phyloP scores from a whole-genome alignment of 2,329 filamentous ascomycete species.

The Phoma sp. region DNA sequence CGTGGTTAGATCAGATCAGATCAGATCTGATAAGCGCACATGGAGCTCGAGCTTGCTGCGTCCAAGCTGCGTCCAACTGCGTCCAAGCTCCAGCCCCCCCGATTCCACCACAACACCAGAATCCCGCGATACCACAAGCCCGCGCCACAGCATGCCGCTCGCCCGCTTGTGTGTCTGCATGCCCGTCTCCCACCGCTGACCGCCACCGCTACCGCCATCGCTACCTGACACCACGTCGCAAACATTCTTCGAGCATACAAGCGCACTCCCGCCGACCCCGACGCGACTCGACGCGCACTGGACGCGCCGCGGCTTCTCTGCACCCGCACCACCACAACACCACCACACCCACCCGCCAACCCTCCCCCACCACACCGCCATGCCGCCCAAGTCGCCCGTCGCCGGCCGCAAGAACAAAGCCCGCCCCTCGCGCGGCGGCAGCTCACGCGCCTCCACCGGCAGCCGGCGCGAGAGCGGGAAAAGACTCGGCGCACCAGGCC shows the following conservation, averaged over 20 bases:
- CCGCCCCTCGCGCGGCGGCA: conserved; percentile 38
- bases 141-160: conserved; percentile 14
- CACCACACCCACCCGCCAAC: background rate
- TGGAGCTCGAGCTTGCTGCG: too few species aligned
- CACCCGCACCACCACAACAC: background rate
- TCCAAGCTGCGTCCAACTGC: background rate
- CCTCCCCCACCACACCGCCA: background rate
- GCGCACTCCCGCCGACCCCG: background rate
- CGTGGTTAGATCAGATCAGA: conserved; percentile 19
- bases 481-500: conserved; percentile 40
- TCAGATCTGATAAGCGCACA: background rate
- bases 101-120: conserved; percentile 14
- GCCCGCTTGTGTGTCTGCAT: conserved; percentile 16
- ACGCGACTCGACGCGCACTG: conserved; percentile 14
- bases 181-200: background rate
- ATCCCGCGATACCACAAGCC: conserved; percentile 6
- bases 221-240: background rate
- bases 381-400: conserved; percentile 11
- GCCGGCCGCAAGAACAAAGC: conserved; percentile 39
- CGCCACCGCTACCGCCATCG: background rate
- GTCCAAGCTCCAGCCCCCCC: conserved; percentile 35
- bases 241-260: too few species aligned
- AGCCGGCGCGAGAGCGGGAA: conserved; percentile 28
- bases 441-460: conserved; percentile 16
- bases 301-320: conserved; percentile 19